These are phyloP conservation scores for Ceratocystis colombiana DNA, from an alignment of 2,329 filamentous ascomycete species.

Conservation along the genomic window DNA sequence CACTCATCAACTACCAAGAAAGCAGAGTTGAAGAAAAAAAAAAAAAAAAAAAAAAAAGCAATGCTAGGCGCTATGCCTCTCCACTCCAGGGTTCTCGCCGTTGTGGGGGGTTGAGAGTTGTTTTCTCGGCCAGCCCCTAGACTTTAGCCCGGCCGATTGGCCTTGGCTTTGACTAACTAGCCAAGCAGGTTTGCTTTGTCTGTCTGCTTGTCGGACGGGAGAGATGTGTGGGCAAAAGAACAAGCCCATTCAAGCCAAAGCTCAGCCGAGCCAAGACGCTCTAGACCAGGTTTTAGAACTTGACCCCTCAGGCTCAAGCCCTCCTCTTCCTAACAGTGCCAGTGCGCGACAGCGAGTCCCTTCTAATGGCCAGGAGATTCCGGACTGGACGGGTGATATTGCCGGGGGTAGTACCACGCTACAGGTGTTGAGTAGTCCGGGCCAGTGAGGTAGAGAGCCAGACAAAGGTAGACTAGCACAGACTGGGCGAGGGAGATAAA, in stretches of 20 bases:
- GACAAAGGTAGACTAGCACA: neutral
- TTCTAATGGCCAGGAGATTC: neutral
- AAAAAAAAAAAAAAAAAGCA: too few species aligned
- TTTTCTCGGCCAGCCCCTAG: neutral
- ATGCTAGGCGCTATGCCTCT: neutral
- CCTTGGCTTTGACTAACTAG: neutral
- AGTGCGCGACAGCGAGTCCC: neutral
- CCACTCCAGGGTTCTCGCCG: neutral
- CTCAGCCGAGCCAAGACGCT: constrained; percentile 12
- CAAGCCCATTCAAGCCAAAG: neutral
- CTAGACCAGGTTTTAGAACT: neutral
- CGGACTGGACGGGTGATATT: neutral
- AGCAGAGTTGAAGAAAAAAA: too few species aligned
- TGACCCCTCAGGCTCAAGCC: neutral
- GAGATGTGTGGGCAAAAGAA: neutral
- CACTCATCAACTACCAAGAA: too few species aligned
- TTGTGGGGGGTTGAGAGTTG: neutral
- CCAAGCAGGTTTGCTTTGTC: neutral
- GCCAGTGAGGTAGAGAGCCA: neutral
- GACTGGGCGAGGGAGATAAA: neutral
- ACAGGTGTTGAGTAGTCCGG: neutral
- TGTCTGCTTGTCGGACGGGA: neutral
- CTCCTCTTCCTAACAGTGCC: neutral
- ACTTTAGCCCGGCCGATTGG: neutral
- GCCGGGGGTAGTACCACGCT: neutral